Evolutionary conservation across 306 rosid genomes (phyloP).

Genomic region (Pyrus communis): DNA sequence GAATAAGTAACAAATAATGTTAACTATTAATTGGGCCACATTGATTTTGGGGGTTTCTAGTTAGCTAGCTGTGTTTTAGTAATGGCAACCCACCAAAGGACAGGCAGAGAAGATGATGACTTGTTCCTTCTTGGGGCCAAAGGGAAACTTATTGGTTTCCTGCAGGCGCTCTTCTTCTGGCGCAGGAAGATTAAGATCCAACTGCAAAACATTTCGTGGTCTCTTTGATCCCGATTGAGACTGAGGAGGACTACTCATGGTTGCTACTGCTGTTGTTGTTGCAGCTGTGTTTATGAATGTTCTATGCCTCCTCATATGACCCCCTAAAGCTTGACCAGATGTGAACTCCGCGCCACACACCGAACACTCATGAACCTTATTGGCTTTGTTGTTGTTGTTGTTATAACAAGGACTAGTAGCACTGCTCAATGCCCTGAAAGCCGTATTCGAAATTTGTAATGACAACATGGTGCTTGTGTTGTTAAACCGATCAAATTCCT

Average conservation of each 20-base stretch:
- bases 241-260: background rate
- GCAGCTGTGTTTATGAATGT: constrained; percentile 9
- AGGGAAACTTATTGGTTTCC: constrained; percentile 32
- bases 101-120: constrained; percentile 64
- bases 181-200: constrained; percentile 88
- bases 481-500: background rate
- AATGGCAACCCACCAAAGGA: constrained; percentile 72
- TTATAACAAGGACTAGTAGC: no score
- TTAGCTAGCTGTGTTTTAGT: constrained; percentile 20
- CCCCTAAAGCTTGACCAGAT: constrained; percentile 94
- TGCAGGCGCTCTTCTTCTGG: constrained; percentile 46
- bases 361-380: constrained; percentile 67
- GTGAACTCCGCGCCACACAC: constrained; percentile 73
- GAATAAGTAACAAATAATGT: constrained; percentile 6
- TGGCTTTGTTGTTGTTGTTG: constrained; percentile 9
- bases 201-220: constrained; percentile 37
- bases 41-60: background rate
- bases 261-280: background rate
- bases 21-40: constrained; percentile 7
- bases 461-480: constrained; percentile 47
- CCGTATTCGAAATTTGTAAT: constrained; percentile 33
- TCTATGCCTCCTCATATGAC: constrained; percentile 92
- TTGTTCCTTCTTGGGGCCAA: constrained; percentile 35
- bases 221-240: constrained; percentile 24
- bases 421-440: background rate